Evolutionary conservation across 768 basidiomycete genomes (phyloP).

Genomic region (Podaxis carcinomalis): DNA sequence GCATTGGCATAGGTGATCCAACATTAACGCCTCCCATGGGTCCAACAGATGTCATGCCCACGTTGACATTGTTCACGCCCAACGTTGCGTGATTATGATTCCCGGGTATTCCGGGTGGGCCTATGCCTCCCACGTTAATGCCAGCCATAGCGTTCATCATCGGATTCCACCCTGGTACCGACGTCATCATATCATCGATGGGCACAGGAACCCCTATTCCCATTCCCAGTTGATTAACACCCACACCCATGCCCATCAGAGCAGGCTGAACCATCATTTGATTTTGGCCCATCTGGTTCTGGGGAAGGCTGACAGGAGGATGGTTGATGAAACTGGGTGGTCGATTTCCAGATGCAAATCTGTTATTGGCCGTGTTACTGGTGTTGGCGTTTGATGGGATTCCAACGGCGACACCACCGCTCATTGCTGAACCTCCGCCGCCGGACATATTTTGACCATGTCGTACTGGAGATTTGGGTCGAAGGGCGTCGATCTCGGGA

Average conservation of each 20-base stretch:
- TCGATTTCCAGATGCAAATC: slow-evolving; percentile 10
- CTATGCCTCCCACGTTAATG: slow-evolving; percentile 18
- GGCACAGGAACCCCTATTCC: slow-evolving; percentile 19
- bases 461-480: slow-evolving; percentile 77
- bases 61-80: slow-evolving; percentile 10
- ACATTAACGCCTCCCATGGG: slow-evolving; percentile 16
- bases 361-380: background rate
- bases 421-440: slow-evolving; percentile 10
- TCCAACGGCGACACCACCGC: slow-evolving; percentile 12
- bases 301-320: slow-evolving; percentile 3
- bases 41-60: slow-evolving; percentile 11
- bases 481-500: slow-evolving; percentile 75
- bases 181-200: slow-evolving; percentile 17
- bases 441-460: slow-evolving; percentile 10
- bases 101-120: slow-evolving; percentile 11
- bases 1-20: slow-evolving; percentile 16
- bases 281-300: slow-evolving; percentile 22
- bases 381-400: background rate
- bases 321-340: slow-evolving; percentile 10
- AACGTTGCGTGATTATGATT: background rate
- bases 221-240: slow-evolving; percentile 13
- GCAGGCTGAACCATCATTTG: slow-evolving; percentile 26
- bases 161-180: slow-evolving; percentile 17
- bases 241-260: slow-evolving; percentile 30
- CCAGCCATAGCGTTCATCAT: slow-evolving; percentile 17